Evolutionary conservation across 2,329 filamentous ascomycete genomes (phyloP).

Genomic region (Pseudogymnoascus sp.): DNA sequence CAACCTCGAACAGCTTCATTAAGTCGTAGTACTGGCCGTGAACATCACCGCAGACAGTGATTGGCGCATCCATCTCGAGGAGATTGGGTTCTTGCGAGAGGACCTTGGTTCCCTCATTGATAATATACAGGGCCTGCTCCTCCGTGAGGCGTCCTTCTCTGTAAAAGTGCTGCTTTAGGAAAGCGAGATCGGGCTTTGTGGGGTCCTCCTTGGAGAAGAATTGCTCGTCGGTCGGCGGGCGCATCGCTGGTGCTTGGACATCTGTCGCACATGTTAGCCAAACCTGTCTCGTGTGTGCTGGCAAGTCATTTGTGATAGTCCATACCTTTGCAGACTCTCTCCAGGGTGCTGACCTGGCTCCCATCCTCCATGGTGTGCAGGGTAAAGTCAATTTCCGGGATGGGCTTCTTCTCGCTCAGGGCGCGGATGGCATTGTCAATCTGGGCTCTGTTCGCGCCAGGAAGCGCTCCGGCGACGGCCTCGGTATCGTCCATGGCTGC

Average conservation of each 20-base stretch:
- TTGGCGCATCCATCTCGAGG: slow-evolving; percentile 98
- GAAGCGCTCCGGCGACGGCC: neutral
- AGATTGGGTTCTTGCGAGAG: slow-evolving; percentile 88
- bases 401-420: slow-evolving; percentile 87
- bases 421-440: slow-evolving; percentile 89
- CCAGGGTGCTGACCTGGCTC: slow-evolving; percentile 85
- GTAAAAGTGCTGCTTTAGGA: slow-evolving; percentile 97
- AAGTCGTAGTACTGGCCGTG: slow-evolving; percentile 98
- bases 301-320: neutral
- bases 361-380: slow-evolving; percentile 98
- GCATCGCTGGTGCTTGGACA: slow-evolving; percentile 93
- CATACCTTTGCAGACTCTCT: slow-evolving; percentile 97
- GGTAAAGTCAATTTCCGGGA: slow-evolving; percentile 97
- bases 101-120: slow-evolving; percentile 79
- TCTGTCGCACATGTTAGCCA: slow-evolving; percentile 48
- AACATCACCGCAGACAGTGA: slow-evolving; percentile 96
- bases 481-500: neutral
- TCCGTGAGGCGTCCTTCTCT: slow-evolving; percentile 94
- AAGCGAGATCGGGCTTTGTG: slow-evolving; percentile 83
- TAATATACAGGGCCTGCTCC: slow-evolving; percentile 94
- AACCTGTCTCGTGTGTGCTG: slow-evolving; percentile 8
- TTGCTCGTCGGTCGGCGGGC: slow-evolving; percentile 84
- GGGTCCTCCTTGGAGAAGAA: slow-evolving; percentile 85
- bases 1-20: slow-evolving; percentile 99
- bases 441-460: slow-evolving; percentile 34